These are phyloP conservation scores for Podaxis rugospora DNA, from an alignment of 768 basidiomycete species.

Conservation along the genomic window DNA sequence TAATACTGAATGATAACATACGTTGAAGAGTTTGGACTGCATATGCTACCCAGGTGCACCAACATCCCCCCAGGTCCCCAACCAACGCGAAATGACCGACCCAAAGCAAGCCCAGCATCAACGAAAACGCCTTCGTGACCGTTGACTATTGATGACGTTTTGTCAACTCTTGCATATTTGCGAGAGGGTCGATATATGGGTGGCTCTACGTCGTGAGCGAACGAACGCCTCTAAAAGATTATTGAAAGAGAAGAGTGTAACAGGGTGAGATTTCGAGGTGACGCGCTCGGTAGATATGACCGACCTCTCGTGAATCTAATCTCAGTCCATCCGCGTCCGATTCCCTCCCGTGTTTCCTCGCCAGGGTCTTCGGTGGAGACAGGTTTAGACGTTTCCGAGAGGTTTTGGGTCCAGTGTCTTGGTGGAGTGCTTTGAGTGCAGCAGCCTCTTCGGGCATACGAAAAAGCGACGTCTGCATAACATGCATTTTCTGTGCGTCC, in stretches of 20 bases:
- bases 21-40: slow-evolving; percentile 50
- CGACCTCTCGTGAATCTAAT: slow-evolving; percentile 57
- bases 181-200: slow-evolving; percentile 68
- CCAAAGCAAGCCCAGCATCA: slow-evolving; percentile 84
- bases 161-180: slow-evolving; percentile 76
- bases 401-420: slow-evolving; percentile 25
- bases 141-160: slow-evolving; percentile 57
- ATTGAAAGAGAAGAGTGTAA: not conserved
- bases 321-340: slow-evolving; percentile 69
- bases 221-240: slow-evolving; percentile 62
- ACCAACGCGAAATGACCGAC: slow-evolving; percentile 83
- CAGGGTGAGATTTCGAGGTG: not conserved
- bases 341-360: slow-evolving; percentile 73
- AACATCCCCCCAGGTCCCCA: slow-evolving; percentile 84
- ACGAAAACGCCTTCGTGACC: slow-evolving; percentile 61
- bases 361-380: slow-evolving; percentile 35
- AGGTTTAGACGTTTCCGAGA: slow-evolving; percentile 28
- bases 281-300: slow-evolving; percentile 17
- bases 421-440: slow-evolving; percentile 51
- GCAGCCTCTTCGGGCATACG: slow-evolving; percentile 71
- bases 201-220: slow-evolving; percentile 68
- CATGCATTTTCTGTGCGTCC: slow-evolving; percentile 86
- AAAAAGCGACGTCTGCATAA: slow-evolving; percentile 91
- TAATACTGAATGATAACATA: slow-evolving; percentile 29
- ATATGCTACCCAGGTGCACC: slow-evolving; percentile 73